Evolutionary conservation across 352 stramenopile species (phyloP).

Genomic region (Blastocystis sp.): DNA sequence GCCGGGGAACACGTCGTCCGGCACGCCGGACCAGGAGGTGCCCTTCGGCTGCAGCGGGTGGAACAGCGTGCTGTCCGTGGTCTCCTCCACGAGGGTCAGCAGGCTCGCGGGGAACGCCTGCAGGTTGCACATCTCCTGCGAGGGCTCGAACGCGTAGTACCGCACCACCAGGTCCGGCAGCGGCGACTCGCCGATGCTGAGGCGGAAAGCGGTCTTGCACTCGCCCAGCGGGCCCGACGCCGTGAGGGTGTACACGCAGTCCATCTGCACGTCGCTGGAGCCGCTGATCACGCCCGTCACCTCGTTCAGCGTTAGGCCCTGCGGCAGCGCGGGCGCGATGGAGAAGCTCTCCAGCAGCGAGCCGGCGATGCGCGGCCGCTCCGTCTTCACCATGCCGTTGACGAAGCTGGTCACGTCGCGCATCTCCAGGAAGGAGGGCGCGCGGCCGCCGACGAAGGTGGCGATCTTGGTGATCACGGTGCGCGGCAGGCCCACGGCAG

Average conservation of each 20-base stretch:
- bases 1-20: background rate
- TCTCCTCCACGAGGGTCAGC: conserved; percentile 3
- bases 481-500: background rate
- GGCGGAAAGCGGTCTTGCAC: background rate
- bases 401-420: background rate
- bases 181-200: background rate
- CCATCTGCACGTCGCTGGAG: background rate
- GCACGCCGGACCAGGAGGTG: background rate
- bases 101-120: background rate
- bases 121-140: background rate
- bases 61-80: background rate
- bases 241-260: background rate
- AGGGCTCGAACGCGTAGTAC: background rate
- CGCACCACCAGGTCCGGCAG: background rate
- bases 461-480: background rate
- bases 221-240: conserved; percentile 2
- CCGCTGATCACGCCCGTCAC: background rate
- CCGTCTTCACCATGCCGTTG: background rate
- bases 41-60: background rate
- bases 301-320: background rate
- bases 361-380: background rate
- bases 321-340: conserved; percentile 9
- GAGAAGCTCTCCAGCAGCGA: background rate
- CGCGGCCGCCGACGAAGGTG: conserved; percentile 27
- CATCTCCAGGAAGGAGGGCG: conserved; percentile 27